Base-by-base conservation (phyloP, 495 filamentous ascomycete genomes). In the Terfezia claveryi region DNA sequence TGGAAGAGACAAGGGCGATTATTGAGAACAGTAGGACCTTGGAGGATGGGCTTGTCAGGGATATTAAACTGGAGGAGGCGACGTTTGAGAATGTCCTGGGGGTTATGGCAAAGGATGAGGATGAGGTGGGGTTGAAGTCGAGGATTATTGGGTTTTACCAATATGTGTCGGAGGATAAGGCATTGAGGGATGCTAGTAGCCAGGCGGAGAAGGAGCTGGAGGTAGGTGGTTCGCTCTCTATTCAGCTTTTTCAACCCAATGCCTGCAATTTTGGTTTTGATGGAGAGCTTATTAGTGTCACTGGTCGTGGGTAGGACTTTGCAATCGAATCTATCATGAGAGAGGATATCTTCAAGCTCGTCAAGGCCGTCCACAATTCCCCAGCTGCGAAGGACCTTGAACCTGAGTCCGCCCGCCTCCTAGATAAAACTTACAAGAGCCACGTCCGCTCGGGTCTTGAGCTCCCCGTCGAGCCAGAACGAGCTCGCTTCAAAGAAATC, bases 1-100 rank as follows among this genome's bases (percentile, higher is more conserved):
- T 92, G 20, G 73, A 76, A 55, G 87, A 88, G 62, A 81, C 88
- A 38, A 79, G 89, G 66, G 70, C 72, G 38, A 67, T 94, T 50
- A 85, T 87, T 57, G 75, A 81, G 23, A 71, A 65, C 49, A 83
- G 81, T 14, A 80, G 81, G 51, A 68, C 69, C 10, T 64, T 91
- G 37, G 77, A 91, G 56, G 84, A 96, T 69, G 74, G 73, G 54
- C 72, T 94, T 36, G 87, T 82, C 23, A 73, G 72, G 54, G 74
- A 78, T 37, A 72, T 94, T 56, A 77, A 72, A 54, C 72, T 74
- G 20, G 74, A 78, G 14, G 72, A 73, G 36, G 81, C 85, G 36
- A 78, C 73, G 49, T 89, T 88, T 59, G 72, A 73, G 37, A 78
- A 76, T 27, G 74, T 81, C 27, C 37, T 89, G 49, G 67, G 68